These are phyloP conservation scores for Coffea canephora DNA, from an alignment of 257 asterid species.

Conservation along the genomic window DNA sequence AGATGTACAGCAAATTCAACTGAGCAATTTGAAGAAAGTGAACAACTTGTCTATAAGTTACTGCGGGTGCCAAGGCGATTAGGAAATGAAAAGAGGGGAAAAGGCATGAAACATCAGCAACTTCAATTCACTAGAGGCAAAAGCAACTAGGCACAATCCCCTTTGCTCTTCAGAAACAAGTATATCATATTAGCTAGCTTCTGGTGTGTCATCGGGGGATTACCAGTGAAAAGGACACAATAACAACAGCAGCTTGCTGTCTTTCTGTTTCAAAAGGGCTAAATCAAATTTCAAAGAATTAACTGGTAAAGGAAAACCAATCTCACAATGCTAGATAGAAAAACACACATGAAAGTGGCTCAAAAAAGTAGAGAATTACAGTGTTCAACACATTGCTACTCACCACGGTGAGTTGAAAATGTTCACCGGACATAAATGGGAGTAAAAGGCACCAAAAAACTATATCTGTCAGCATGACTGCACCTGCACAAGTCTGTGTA, in stretches of 20 bases:
- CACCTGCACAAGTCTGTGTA: slow-evolving; percentile 74
- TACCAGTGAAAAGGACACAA: background rate
- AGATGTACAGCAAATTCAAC: background rate
- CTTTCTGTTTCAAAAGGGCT: background rate
- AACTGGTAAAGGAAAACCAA: background rate
- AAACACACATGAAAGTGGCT: background rate
- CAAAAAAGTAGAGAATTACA: background rate
- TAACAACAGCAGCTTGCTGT: background rate
- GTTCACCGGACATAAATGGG: slow-evolving; percentile 72
- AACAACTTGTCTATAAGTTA: background rate
- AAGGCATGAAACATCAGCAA: background rate
- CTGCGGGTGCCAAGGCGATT: background rate
- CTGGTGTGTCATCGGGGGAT: background rate
- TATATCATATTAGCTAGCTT: background rate
- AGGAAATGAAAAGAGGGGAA: background rate
- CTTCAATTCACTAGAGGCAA: background rate
- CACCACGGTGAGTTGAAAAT: slow-evolving; percentile 74
- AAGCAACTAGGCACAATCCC: background rate
- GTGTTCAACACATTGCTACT: slow-evolving; percentile 15
- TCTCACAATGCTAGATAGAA: background rate
- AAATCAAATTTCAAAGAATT: no score
- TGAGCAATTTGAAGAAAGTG: background rate
- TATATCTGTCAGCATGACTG: slow-evolving; percentile 75
- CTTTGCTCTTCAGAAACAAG: background rate
- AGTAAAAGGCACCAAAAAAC: slow-evolving; percentile 87